Evolutionary conservation across 169 alveolate genomes (phyloP).

Genomic region (Toxoplasma gondii): DNA sequence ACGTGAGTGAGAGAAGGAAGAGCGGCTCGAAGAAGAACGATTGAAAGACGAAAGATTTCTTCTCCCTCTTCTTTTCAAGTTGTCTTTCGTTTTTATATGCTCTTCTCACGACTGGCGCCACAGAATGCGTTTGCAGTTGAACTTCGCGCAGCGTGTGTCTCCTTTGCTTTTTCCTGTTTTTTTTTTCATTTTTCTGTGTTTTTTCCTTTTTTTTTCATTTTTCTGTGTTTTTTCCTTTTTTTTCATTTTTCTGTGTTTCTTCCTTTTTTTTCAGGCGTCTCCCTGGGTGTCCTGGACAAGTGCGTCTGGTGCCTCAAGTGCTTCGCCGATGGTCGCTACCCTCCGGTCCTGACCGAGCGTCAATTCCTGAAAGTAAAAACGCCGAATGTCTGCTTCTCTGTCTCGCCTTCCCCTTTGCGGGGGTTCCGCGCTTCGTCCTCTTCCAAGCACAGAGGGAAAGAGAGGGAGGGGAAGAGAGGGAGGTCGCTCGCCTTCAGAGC

Average conservation of each 20-base stretch:
- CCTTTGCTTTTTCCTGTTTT: too few species aligned
- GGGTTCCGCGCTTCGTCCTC: too few species aligned
- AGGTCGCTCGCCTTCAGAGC: too few species aligned
- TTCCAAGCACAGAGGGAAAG: too few species aligned
- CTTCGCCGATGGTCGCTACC: slow-evolving; percentile 74
- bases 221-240: not conserved
- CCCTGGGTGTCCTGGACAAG: slow-evolving; percentile 74
- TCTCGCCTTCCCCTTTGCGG: not conserved
- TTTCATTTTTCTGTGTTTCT: not conserved
- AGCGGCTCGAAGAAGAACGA: too few species aligned
- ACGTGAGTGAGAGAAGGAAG: too few species aligned
- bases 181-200: too few species aligned
- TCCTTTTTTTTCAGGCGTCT: slow-evolving; percentile 57
- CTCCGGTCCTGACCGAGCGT: slow-evolving; percentile 71
- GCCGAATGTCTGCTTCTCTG: not conserved
- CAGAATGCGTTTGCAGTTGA: not conserved
- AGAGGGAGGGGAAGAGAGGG: too few species aligned
- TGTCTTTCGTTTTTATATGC: not conserved
- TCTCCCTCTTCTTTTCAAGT: not conserved
- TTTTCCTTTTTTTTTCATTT: too few species aligned
- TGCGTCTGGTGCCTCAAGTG: slow-evolving; percentile 78
- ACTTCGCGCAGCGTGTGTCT: too few species aligned
- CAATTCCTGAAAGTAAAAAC: slow-evolving; percentile 70
- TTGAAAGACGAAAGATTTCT: too few species aligned
- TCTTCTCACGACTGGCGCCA: not conserved